A percentile compares a stretch with the other conserved stretches of the same genome.
phyloP scores from a whole-genome alignment of 2,329 filamentous ascomycete species.

The Aspergillus alliaceus region DNA sequence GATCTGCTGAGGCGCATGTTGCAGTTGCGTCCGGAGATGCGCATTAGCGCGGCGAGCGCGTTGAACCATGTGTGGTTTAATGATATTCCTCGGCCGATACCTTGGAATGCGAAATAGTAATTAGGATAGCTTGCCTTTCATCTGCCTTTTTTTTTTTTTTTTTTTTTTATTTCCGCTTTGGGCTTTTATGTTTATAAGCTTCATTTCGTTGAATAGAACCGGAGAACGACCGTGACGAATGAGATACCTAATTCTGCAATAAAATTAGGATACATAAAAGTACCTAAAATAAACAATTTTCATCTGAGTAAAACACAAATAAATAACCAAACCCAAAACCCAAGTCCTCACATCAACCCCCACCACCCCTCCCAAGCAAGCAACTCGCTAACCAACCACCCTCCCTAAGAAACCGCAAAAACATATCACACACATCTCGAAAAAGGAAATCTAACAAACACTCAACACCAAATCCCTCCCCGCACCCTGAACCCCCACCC shows the following conservation, averaged over 20 bases:
- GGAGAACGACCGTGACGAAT: no score
- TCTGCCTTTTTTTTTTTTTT: background rate
- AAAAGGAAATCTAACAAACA: slow-evolving; percentile 27
- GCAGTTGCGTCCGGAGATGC: slow-evolving; percentile 81
- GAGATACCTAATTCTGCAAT: no score
- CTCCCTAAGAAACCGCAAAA: background rate
- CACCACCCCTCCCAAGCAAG: background rate
- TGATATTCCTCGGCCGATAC: background rate
- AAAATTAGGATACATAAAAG: no score
- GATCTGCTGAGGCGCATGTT: slow-evolving; percentile 85
- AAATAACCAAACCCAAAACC: background rate
- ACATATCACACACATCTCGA: background rate
- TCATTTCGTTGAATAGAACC: background rate
- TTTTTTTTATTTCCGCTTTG: background rate
- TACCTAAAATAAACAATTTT: background rate
- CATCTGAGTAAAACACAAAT: no score
- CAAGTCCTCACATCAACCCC: background rate
- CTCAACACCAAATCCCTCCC: slow-evolving; percentile 27
- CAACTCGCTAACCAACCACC: no score
- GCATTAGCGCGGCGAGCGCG: slow-evolving; percentile 80
- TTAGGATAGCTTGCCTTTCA: background rate
- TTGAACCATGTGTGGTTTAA: slow-evolving; percentile 83
- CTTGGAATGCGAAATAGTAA: background rate
- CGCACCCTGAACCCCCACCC: slow-evolving; percentile 24
- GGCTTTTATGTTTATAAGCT: no score